Base-by-base conservation (phyloP, 2,329 filamentous ascomycete species). In the Amauroascus verrucosus region DNA sequence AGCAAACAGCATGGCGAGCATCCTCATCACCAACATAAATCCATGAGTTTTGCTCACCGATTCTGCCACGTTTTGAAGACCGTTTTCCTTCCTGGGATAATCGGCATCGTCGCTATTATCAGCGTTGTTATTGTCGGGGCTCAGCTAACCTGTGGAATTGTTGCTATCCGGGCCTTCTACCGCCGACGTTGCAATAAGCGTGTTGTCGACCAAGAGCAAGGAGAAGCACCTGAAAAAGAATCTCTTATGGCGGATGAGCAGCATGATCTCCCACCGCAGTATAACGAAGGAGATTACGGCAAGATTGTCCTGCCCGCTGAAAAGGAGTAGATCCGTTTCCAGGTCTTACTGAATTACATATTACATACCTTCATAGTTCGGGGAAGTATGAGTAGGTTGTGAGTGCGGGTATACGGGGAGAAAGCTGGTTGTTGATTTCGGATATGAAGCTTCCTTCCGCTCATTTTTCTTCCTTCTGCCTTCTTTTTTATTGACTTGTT, bases 81-180 rank as follows among this genome's bases (percentile, higher is more conserved):
- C 57, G 69, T 75, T 30, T 58, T 75, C 45, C 62, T 76, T 46
- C 73, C 73, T 3, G 70, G 71, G 28, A 58, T 73, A n/a, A 60
- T 75, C 5, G 74, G 74, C 40, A 64, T 75, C 30, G 61, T 73
- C 24, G 72, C 72, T 26, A 73, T 72, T 54, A 60, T 76, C 51
- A 64, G 68, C 41, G 72, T 73, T 26, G 72, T 69, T 55, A 70
- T 69, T 8, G 58, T 76, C 41, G 73, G 72, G 45, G 72, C 75
- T 70, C 60, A 76, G n/a, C 64, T 75, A 43, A 73, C 72, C 28
- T 72, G 75, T 61, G 59, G 67, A 28, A 65, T 74, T 40, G 65
- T 73, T 28, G 73, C 71, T 61, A 47, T 75, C 44, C 75, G 73
- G 72, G 63, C 67, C 48, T 68, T 67, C 54, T 69, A 66, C 59